Percentiles rank a stretch among this genome's conserved stretches.
phyloP scores from a whole-genome alignment of 306 rosid genomes.

The Comarum palustre region DNA sequence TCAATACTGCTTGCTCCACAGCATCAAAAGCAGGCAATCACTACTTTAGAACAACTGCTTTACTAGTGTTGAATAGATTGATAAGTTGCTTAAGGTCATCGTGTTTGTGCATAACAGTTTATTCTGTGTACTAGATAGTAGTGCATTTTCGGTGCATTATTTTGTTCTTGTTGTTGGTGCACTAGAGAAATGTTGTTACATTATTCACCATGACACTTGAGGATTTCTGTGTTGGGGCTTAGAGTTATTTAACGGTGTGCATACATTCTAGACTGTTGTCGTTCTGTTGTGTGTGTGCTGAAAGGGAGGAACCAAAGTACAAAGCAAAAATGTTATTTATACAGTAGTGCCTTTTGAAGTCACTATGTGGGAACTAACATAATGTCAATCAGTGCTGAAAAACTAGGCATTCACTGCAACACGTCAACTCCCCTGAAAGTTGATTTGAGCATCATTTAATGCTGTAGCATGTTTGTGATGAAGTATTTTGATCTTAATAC shows the following conservation, averaged over 20 bases:
- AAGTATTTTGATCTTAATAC: neutral
- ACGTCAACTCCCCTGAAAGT: neutral
- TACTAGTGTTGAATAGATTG: neutral
- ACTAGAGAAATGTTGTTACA: neutral
- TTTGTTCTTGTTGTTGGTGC: neutral
- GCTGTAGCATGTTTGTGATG: neutral
- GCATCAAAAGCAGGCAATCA: conserved; percentile 62
- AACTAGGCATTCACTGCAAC: neutral
- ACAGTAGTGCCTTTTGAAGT: neutral
- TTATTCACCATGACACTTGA: neutral
- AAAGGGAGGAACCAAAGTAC: neutral
- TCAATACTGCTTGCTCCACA: conserved; percentile 51
- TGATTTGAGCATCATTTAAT: neutral
- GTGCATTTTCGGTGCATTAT: neutral
- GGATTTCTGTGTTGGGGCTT: neutral
- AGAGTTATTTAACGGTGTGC: neutral
- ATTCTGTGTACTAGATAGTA: neutral
- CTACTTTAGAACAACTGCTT: neutral
- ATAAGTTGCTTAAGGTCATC: neutral
- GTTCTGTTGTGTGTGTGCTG: neutral
- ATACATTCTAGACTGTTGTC: neutral
- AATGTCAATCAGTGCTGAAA: neutral
- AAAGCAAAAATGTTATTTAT: neutral
- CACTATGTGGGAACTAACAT: neutral
- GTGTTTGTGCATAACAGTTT: neutral